Percentiles rank a stretch among this genome's conserved stretches.
Evolutionary conservation across 805 yeast genomes (phyloP).

Genomic region (Candida chauliodis): DNA sequence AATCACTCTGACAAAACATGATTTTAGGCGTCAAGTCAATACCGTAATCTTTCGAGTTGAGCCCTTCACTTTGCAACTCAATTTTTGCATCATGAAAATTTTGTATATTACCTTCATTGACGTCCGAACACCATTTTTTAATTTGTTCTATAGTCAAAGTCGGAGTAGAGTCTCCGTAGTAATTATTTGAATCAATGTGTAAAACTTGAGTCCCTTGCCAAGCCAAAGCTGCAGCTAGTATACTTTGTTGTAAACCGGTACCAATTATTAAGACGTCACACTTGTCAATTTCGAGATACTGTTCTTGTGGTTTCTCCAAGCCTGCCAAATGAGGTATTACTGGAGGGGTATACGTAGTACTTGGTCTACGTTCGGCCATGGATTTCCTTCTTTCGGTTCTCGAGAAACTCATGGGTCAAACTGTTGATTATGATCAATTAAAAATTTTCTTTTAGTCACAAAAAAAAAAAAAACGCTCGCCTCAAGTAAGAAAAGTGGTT

Average conservation of each 20-base stretch:
- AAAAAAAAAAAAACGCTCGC: constrained; percentile 1
- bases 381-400: constrained; percentile 38
- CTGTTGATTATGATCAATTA: not conserved
- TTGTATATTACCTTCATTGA: constrained; percentile 45
- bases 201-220: constrained; percentile 98
- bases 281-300: constrained; percentile 56
- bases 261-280: constrained; percentile 91
- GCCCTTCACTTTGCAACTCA: constrained; percentile 64
- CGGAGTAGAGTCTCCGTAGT: constrained; percentile 87
- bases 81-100: constrained; percentile 70
- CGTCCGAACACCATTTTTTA: constrained; percentile 74
- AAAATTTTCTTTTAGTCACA: constrained; percentile 3
- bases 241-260: constrained; percentile 85
- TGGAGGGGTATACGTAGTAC: constrained; percentile 37
- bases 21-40: constrained; percentile 85
- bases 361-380: constrained; percentile 46
- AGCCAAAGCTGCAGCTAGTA: constrained; percentile 88
- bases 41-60: constrained; percentile 72
- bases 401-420: constrained; percentile 6
- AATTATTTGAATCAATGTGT: constrained; percentile 79
- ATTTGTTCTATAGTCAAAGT: constrained; percentile 85
- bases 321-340: constrained; percentile 74
- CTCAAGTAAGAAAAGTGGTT: not conserved
- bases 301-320: constrained; percentile 65
- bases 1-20: constrained; percentile 86